Evolutionary conservation across 164 flowering plant species (phyloP).

Genomic region (Houttuynia cordata): DNA sequence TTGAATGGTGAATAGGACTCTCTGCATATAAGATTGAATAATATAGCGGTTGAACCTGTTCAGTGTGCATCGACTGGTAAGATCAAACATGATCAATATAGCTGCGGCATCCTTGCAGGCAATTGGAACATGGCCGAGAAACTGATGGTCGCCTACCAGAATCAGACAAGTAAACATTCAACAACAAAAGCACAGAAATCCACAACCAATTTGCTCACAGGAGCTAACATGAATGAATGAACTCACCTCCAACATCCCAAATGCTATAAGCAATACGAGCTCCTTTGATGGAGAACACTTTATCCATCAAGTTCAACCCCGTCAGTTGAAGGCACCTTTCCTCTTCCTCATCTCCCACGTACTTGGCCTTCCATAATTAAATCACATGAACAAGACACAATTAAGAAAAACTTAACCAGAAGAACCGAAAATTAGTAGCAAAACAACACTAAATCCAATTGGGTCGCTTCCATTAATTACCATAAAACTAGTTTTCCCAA

Average conservation of each 20-base stretch:
- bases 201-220: background rate
- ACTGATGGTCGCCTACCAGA: slow-evolving; percentile 45
- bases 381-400: background rate
- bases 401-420: background rate
- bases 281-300: slow-evolving; percentile 42
- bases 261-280: slow-evolving; percentile 68
- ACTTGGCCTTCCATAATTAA: slow-evolving; percentile 40
- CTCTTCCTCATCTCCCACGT: slow-evolving; percentile 70
- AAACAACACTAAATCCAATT: background rate
- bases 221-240: background rate
- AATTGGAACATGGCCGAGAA: slow-evolving; percentile 57
- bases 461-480: slow-evolving; percentile 18
- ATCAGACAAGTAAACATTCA: background rate
- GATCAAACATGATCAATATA: slow-evolving; percentile 84
- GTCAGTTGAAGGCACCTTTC: slow-evolving; percentile 39
- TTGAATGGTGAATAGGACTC: background rate
- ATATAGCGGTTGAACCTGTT: slow-evolving; percentile 37
- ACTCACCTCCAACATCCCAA: slow-evolving; percentile 91
- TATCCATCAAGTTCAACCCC: slow-evolving; percentile 75
- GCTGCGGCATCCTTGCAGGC: slow-evolving; percentile 90
- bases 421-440: background rate
- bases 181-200: background rate
- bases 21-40: background rate
- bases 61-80: slow-evolving; percentile 76
- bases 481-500: slow-evolving; percentile 89